phyloP scores from a whole-genome alignment of 2,329 filamentous ascomycete genomes.

The Fusarium lateritium region DNA sequence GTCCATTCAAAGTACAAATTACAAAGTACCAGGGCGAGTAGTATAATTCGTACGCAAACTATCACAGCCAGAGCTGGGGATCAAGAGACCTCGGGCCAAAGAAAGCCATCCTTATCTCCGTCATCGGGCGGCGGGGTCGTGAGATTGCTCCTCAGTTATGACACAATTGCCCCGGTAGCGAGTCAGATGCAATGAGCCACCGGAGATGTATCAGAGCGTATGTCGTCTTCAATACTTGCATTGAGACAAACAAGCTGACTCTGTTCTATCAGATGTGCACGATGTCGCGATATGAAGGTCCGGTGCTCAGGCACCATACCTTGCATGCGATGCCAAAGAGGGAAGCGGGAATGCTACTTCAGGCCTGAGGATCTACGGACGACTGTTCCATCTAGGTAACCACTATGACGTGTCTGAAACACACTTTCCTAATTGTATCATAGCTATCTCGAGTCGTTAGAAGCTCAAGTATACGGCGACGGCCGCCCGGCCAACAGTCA shows the following conservation, averaged over 20 bases:
- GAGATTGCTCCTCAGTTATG: too few relatives aligned
- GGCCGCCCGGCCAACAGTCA: too few relatives aligned
- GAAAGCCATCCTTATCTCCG: too few relatives aligned
- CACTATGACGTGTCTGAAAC: rapidly evolving
- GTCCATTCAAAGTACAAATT: too few relatives aligned
- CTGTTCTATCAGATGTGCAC: neutral
- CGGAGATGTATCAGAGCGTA: neutral
- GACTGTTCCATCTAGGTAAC: neutral
- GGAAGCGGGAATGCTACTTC: neutral
- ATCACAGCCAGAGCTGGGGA: too few relatives aligned
- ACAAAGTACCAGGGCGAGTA: too few relatives aligned
- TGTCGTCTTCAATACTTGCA: too few relatives aligned
- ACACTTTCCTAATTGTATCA: neutral
- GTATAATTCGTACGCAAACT: too few relatives aligned
- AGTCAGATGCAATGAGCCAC: neutral
- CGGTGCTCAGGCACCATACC: neutral
- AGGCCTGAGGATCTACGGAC: neutral
- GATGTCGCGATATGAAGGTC: neutral
- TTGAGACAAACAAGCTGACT: too few relatives aligned
- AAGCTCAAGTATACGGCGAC: neutral
- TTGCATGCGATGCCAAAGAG: neutral
- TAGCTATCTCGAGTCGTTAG: neutral
- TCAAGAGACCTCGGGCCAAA: too few relatives aligned
- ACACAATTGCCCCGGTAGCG: too few relatives aligned
- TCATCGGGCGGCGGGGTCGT: too few relatives aligned